A percentile compares a stretch with the other conserved stretches of the same genome.
These are phyloP conservation scores for Wickerhamiella domercqiae DNA, from an alignment of 805 yeast species.

Conservation along the genomic window DNA sequence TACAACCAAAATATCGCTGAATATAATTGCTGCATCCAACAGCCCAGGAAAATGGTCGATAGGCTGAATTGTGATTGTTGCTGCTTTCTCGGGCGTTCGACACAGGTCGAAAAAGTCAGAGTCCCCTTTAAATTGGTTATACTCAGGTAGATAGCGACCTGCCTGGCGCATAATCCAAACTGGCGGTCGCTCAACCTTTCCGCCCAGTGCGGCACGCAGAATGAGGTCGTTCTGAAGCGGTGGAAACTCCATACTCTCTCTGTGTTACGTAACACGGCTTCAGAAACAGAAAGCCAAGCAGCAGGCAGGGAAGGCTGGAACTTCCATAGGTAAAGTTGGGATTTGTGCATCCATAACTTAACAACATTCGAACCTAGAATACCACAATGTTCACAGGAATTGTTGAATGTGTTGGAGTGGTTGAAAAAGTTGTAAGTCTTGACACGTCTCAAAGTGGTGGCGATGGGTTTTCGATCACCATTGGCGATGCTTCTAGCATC, in stretches of 20 bases:
- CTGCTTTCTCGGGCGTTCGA: slow-evolving; percentile 83
- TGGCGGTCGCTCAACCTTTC: slow-evolving; percentile 90
- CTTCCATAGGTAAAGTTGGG: not conserved
- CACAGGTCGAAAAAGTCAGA: slow-evolving; percentile 93
- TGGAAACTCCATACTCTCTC: slow-evolving; percentile 43
- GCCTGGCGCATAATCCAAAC: slow-evolving; percentile 33
- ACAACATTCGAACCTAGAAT: no score
- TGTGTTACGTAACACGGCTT: no score
- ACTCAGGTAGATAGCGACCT: slow-evolving; percentile 45
- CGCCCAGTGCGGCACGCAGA: slow-evolving; percentile 81
- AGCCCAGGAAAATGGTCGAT: slow-evolving; percentile 76
- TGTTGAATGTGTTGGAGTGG: slow-evolving; percentile 67
- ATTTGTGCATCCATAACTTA: not conserved
- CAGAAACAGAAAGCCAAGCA: no score
- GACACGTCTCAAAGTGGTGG: slow-evolving; percentile 47
- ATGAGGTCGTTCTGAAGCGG: slow-evolving; percentile 78
- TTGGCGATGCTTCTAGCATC: slow-evolving; percentile 45
- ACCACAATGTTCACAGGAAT: slow-evolving; percentile 83
- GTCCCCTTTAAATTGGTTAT: slow-evolving; percentile 71
- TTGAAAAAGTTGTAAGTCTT: slow-evolving; percentile 30
- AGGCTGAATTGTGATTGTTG: slow-evolving; percentile 91
- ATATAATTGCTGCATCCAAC: slow-evolving; percentile 92
- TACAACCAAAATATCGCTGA: slow-evolving; percentile 85
- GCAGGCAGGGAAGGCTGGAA: not conserved
- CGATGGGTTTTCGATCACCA: slow-evolving; percentile 55